Evolutionary conservation across 192 early-diverging fungal species (phyloP).

Genomic region (Diversispora eburnea): DNA sequence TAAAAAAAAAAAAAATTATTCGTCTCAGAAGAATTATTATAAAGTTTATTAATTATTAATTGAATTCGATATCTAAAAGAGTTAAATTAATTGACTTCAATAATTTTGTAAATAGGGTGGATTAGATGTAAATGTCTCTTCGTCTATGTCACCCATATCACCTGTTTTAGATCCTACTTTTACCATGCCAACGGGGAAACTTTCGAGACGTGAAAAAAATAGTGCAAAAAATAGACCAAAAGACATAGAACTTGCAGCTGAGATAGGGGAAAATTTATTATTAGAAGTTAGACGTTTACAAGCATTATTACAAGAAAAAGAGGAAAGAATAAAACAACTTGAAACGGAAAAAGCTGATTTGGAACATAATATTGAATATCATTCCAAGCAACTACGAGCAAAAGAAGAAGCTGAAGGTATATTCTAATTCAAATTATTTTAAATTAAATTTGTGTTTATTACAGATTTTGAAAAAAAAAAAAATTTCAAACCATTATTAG

Average conservation of each 20-base stretch:
- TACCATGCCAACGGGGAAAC: neutral
- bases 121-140: neutral
- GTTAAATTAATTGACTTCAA: no score
- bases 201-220: neutral
- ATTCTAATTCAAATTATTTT: neutral
- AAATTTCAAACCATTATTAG: no score
- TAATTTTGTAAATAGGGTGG: neutral
- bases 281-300: slow-evolving; percentile 44
- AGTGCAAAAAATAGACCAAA: slow-evolving; percentile 28
- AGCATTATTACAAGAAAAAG: slow-evolving; percentile 41
- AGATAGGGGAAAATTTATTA: slow-evolving; percentile 45
- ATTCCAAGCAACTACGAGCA: slow-evolving; percentile 47
- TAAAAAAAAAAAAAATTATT: no score
- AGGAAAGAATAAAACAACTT: slow-evolving; percentile 40
- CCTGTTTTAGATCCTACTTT: neutral
- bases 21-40: no score
- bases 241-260: slow-evolving; percentile 48
- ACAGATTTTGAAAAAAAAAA: no score
- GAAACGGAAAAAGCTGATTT: slow-evolving; percentile 52
- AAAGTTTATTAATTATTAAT: no score
- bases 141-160: neutral
- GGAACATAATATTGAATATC: slow-evolving; percentile 47
- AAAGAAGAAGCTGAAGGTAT: slow-evolving; percentile 58
- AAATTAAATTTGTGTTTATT: neutral
- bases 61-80: no score